These are phyloP conservation scores for Suhomyces xylopsoci DNA, from an alignment of 805 yeast species.

Conservation along the genomic window DNA sequence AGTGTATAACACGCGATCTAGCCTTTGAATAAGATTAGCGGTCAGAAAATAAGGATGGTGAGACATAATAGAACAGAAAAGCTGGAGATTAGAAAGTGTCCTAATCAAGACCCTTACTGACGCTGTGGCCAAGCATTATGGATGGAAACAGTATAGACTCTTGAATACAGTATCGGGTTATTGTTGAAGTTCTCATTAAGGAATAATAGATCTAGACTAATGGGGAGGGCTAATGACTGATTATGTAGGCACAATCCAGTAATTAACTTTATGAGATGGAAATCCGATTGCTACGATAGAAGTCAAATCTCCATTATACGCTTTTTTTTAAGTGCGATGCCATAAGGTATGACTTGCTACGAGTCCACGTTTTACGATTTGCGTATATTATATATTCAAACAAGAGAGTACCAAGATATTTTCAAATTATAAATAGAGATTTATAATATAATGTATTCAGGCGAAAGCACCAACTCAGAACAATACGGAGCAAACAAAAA, in stretches of 20 bases:
- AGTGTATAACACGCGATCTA: background rate
- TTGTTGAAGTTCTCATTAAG: background rate
- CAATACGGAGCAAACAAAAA: slow-evolving; percentile 10
- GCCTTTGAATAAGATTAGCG: background rate
- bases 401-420: background rate
- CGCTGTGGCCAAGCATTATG: background rate
- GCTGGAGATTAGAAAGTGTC: background rate
- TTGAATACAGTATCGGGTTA: background rate
- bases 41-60: background rate
- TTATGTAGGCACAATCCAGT: background rate
- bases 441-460: slow-evolving; percentile 11
- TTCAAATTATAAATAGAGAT: background rate
- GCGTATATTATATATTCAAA: background rate
- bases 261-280: background rate
- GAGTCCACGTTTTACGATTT: background rate
- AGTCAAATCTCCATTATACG: background rate
- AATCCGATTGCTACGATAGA: background rate
- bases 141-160: background rate
- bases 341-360: background rate
- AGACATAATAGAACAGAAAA: background rate
- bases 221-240: background rate
- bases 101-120: background rate
- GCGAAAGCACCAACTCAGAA: background rate
- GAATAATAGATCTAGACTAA: background rate
- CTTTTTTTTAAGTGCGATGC: background rate